Conservation (phyloP, 2,329 filamentous ascomycete genomes). For the Xylaria sp. region DNA sequence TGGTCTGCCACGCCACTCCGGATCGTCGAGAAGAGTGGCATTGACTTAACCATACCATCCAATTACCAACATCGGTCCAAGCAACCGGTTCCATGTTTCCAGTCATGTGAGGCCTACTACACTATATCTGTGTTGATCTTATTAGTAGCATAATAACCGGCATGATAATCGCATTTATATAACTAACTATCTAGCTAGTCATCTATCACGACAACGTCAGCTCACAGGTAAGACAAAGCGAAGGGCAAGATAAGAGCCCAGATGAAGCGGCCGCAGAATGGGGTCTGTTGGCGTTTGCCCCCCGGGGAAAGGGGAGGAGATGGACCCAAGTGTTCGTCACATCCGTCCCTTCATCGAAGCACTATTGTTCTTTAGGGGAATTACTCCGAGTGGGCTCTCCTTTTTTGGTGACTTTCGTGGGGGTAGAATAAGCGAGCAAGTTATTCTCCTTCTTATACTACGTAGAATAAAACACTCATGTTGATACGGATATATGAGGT, state of each 20-base stretch:
- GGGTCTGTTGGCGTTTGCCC: not conserved
- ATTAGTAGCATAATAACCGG: constrained; percentile 30
- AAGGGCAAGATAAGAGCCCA: constrained; percentile 19
- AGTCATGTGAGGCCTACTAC: constrained; percentile 29
- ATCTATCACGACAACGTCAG: not conserved
- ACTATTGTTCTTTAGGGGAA: constrained; percentile 7
- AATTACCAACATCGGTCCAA: constrained; percentile 16
- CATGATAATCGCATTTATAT: constrained; percentile 6
- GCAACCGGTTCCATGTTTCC: constrained; percentile 14
- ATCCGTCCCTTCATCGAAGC: constrained; percentile 8
- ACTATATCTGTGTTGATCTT: constrained; percentile 29
- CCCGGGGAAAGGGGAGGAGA: not conserved
- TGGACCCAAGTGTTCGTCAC: constrained; percentile 6
- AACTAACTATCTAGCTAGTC: not conserved
- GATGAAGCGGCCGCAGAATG: not conserved
- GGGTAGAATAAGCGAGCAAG: not conserved
- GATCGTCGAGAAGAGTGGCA: constrained; percentile 21
- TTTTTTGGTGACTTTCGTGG: not conserved
- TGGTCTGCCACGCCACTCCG: constrained; percentile 8
- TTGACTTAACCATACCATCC: constrained; percentile 20
- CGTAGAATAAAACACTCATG: not conserved
- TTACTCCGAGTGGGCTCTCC: not conserved
- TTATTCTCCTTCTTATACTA: not conserved
- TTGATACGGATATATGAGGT: not conserved
- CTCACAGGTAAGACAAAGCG: too few relatives aligned